phyloP scores from a whole-genome alignment of 805 yeast species.

The Jamesozyma hellenica region DNA sequence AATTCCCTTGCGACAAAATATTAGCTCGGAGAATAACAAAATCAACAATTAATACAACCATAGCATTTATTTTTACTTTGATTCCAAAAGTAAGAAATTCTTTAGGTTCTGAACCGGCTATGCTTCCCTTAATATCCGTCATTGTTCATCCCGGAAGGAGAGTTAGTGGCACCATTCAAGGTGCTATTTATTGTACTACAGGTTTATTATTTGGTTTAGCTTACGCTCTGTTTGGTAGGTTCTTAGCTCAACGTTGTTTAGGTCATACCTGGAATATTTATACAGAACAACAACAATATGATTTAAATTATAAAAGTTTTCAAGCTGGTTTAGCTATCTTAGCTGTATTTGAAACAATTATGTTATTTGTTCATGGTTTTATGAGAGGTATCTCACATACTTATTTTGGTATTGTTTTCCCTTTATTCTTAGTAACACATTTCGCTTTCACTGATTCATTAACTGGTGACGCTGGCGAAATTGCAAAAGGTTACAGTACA shows the following conservation, averaged over 20 bases:
- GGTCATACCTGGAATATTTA: slow-evolving; percentile 21
- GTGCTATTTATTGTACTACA: slow-evolving; percentile 31
- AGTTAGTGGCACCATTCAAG: slow-evolving; percentile 39
- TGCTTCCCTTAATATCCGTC: slow-evolving; percentile 38
- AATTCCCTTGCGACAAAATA: slow-evolving; percentile 27
- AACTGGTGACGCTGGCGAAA: slow-evolving; percentile 21
- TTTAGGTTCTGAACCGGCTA: slow-evolving; percentile 35
- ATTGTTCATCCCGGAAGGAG: slow-evolving; percentile 43
- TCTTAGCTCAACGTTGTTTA: slow-evolving; percentile 32
- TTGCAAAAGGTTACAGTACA: slow-evolving; percentile 31
- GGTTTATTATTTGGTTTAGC: slow-evolving; percentile 37
- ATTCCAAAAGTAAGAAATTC: slow-evolving; percentile 29
- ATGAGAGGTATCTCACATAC: slow-evolving; percentile 39
- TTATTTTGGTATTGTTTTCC: slow-evolving; percentile 38
- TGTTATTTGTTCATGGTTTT: slow-evolving; percentile 42
- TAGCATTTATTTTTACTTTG: slow-evolving; percentile 35
- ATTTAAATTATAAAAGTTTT: slow-evolving; percentile 24
- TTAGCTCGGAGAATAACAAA: slow-evolving; percentile 33
- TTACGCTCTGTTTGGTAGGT: slow-evolving; percentile 34
- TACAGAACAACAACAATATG: slow-evolving; percentile 27
- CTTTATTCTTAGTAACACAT: slow-evolving; percentile 41
- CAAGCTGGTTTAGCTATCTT: slow-evolving; percentile 36
- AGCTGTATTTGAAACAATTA: slow-evolving; percentile 36
- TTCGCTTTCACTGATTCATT: slow-evolving; percentile 36
- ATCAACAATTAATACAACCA: slow-evolving; percentile 31